phyloP scores from a whole-genome alignment of 306 rosid species.

The Vigna mungo region DNA sequence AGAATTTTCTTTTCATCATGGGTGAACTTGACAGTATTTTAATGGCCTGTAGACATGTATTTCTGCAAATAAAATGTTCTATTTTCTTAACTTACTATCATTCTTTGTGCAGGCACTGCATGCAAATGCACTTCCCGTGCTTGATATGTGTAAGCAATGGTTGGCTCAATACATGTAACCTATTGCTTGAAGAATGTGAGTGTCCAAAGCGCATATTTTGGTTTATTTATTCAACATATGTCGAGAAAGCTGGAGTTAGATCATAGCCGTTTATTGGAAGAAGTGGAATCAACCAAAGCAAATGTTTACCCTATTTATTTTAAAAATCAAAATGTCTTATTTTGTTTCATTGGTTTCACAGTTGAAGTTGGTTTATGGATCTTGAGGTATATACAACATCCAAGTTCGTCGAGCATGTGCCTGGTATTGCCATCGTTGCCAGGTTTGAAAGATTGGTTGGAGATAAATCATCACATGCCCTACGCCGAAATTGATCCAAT shows the following conservation, averaged over 20 bases:
- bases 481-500: conserved; percentile 18
- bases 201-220: conserved; percentile 40
- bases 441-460: conserved; percentile 26
- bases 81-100: conserved; percentile 28
- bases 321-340: conserved; percentile 21
- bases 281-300: conserved; percentile 34
- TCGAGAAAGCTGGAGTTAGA: conserved; percentile 36
- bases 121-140: conserved; percentile 96
- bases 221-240: conserved; percentile 22
- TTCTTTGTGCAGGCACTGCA: conserved; percentile 85
- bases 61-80: conserved; percentile 9
- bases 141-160: conserved; percentile 99
- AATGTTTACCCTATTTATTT: conserved; percentile 3
- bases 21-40: not conserved
- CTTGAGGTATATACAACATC: conserved; percentile 37
- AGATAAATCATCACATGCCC: conserved; percentile 27
- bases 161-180: conserved; percentile 91
- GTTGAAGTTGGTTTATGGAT: conserved; percentile 35
- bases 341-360: conserved; percentile 27
- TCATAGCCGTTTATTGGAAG: conserved; percentile 20
- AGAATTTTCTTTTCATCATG: not conserved
- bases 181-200: conserved; percentile 36
- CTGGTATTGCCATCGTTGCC: conserved; percentile 25
- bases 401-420: conserved; percentile 34
- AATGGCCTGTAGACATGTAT: conserved; percentile 9